Evolutionary conservation across 352 stramenopile species (phyloP), one percentile per base, ranked within the genome.

Genomic region (Thalassiosira mediterranea): DNA sequence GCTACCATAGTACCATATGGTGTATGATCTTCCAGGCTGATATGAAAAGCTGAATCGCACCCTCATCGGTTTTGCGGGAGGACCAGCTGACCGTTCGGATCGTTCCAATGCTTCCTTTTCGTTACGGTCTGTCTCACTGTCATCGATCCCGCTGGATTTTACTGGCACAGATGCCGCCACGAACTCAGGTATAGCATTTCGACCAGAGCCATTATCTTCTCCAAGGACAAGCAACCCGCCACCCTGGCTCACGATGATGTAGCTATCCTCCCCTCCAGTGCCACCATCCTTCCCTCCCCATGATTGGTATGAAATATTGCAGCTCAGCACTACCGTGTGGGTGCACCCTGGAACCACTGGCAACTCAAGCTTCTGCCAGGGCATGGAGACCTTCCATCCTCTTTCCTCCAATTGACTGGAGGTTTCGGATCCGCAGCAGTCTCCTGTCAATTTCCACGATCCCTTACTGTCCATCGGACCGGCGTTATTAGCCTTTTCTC

Each of bases 261-360:
- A 26, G 40, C 37, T 19, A 13, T 63, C 51, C 13, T 70, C 44
- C 19, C 34, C 34, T 13, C 34, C 34, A 42, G 34, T 13, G 44
- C 17, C 19, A n/a, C 59, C 44, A 51, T 72, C 57, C 26, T 13
- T 34, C 21, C 8, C 17, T 31, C n/a, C 1, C 31, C 32, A 49
- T 25, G 34, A 51, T 19, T 64, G 23, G 58, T 74, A 80, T 25
- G 42, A 34, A 4, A 83, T 42, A 47, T 86, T 40, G 40, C 56
- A 82, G 13, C 34, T 57, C 32, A 86, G 47, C 25, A 79, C 53
- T 4, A 86, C 72, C 7, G 72, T 73, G 46, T 86, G 77, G 11
- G 77, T 83, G 29, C 53, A 80, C 15, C 51, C 63, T 3, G 64
- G 66, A 2, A 69, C 38, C 21, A 64, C 68, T 17, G 72, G 63